A percentile compares a stretch with the other conserved stretches of the same genome.
Conservation (phyloP, 495 filamentous ascomycete genomes). For the Geoglossum glabrum region DNA sequence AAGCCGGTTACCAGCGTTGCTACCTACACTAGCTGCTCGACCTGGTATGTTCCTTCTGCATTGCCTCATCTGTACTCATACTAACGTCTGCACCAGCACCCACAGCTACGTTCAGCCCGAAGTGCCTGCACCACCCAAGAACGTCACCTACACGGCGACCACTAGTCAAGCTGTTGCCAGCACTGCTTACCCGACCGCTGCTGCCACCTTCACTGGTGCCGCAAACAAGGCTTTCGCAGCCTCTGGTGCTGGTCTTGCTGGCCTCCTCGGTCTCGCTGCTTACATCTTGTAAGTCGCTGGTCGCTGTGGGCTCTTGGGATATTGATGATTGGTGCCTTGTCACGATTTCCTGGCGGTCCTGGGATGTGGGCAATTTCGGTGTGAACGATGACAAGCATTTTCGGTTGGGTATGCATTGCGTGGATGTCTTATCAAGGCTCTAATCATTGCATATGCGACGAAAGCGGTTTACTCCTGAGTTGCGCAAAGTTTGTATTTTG, state of each 20-base stretch:
- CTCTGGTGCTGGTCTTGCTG: constrained; percentile 18
- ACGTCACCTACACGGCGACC: not conserved
- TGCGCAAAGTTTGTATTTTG: too few species aligned
- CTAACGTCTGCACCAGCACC: not conserved
- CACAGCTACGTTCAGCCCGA: not conserved
- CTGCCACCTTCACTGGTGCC: constrained; percentile 13
- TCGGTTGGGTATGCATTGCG: not conserved
- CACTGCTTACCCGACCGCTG: constrained; percentile 8
- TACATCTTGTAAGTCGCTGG: constrained; percentile 19
- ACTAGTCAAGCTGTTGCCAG: constrained; percentile 1
- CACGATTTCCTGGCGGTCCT: not conserved
- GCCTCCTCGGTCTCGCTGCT: constrained; percentile 21
- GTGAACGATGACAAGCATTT: not conserved
- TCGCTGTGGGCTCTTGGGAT: not conserved
- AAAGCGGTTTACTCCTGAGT: not conserved
- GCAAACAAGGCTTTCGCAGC: constrained; percentile 16
- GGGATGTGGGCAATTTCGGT: not conserved
- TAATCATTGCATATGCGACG: not conserved
- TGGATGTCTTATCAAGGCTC: not conserved
- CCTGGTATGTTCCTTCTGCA: constrained; percentile 6
- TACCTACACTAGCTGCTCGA: constrained; percentile 9
- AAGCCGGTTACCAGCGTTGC: constrained; percentile 10
- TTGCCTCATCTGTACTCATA: not conserved
- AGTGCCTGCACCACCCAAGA: not conserved
- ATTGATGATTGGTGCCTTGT: not conserved